phyloP scores from a whole-genome alignment of 2,329 filamentous ascomycete species.

The Sporothrix protearum region DNA sequence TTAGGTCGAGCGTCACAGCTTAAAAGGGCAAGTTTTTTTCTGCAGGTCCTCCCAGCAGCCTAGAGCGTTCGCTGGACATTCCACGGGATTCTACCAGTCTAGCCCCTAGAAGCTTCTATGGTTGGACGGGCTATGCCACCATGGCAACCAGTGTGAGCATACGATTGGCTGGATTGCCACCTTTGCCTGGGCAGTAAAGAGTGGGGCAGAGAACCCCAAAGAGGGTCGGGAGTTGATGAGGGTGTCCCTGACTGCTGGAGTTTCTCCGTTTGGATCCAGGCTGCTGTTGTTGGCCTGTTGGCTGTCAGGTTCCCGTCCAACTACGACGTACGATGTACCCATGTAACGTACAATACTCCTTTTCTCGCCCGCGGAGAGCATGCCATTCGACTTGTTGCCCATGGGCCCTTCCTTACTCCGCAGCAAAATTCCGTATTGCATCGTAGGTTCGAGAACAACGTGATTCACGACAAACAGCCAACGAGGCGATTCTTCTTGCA shows the following conservation, averaged over 20 bases:
- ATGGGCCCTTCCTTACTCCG: background rate
- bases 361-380: background rate
- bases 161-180: constrained; percentile 25
- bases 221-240: background rate
- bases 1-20: constrained; percentile 31
- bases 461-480: background rate
- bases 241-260: background rate
- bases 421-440: background rate
- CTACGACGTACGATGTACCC: too few species aligned
- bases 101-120: constrained; percentile 31
- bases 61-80: constrained; percentile 35
- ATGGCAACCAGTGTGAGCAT: constrained; percentile 22
- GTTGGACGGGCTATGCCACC: constrained; percentile 27
- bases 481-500: background rate
- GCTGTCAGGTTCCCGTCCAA: background rate
- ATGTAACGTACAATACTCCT: too few species aligned
- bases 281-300: too few species aligned
- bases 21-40: constrained; percentile 34
- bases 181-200: background rate
- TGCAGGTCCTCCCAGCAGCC: constrained; percentile 25
- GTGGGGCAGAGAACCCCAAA: background rate
- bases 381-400: background rate
- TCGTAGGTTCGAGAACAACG: background rate
- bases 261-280: too few species aligned
- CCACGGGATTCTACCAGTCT: constrained; percentile 37